Conservation (phyloP, 2,329 filamentous ascomycete genomes). For the Paradendryphiella salina region DNA sequence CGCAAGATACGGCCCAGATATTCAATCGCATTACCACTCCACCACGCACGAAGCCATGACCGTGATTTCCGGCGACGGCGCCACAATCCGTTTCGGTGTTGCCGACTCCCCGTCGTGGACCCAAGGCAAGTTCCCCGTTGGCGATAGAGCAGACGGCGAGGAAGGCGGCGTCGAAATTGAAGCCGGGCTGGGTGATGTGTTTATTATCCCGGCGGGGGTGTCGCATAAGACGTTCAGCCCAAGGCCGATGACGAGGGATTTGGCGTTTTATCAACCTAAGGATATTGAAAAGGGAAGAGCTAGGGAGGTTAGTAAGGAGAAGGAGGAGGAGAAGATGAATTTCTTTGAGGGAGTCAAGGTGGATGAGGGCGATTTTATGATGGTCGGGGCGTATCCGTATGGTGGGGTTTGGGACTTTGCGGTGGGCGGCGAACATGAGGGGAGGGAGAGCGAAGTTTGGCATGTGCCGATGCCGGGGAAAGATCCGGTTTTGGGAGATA, state of each 20-base stretch:
- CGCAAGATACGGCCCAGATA: conserved; percentile 59
- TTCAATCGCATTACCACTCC: conserved; percentile 60
- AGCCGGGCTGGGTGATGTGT: conserved; percentile 59
- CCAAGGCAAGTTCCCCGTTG: conserved; percentile 32
- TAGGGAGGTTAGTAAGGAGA: conserved; percentile 14
- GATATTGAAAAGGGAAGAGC: conserved; percentile 28
- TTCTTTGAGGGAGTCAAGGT: conserved; percentile 47
- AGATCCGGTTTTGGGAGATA: conserved; percentile 55
- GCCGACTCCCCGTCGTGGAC: conserved; percentile 49
- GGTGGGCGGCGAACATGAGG: conserved; percentile 51
- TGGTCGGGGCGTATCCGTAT: conserved; percentile 62
- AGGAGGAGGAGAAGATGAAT: conserved; percentile 41
- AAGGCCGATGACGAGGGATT: conserved; percentile 39
- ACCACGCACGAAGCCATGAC: conserved; percentile 61
- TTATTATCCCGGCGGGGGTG: conserved; percentile 61
- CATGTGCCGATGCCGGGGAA: conserved; percentile 49
- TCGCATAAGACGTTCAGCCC: conserved; percentile 59
- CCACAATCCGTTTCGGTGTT: conserved; percentile 59
- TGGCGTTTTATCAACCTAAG: conserved; percentile 53
- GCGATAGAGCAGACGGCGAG: conserved; percentile 51
- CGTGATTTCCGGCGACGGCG: conserved; percentile 56
- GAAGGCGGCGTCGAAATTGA: conserved; percentile 55
- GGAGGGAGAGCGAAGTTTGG: conserved; percentile 53
- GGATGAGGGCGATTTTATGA: conserved; percentile 52
- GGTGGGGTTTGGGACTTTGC: conserved; percentile 57